Percentiles rank a stretch among this genome's conserved stretches.
Conservation (phyloP, 2,329 filamentous ascomycete genomes). For the Claviceps maximensis region DNA sequence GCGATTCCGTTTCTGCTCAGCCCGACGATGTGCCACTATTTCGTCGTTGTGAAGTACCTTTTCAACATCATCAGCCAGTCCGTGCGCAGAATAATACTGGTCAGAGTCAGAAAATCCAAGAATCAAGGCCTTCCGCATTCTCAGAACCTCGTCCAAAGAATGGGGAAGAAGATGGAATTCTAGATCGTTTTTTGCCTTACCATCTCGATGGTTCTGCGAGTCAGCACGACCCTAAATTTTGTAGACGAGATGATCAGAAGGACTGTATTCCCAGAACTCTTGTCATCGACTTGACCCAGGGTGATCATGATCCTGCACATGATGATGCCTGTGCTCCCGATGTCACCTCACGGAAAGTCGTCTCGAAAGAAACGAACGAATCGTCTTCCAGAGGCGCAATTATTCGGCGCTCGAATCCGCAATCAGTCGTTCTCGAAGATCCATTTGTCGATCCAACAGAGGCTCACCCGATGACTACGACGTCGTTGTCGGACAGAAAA, state of each 20-base stretch:
- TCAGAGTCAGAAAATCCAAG: background rate
- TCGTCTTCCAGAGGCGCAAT: background rate
- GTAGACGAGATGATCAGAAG: background rate
- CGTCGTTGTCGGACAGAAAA: background rate
- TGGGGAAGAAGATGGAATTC: too few species aligned
- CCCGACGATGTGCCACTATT: background rate
- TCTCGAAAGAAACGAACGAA: background rate
- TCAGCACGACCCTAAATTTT: background rate
- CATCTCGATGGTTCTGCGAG: background rate
- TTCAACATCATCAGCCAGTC: too few species aligned
- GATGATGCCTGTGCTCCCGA: background rate
- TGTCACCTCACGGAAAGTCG: background rate
- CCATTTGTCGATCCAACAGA: background rate
- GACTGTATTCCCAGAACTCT: background rate
- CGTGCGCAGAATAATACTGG: background rate
- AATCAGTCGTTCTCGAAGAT: background rate
- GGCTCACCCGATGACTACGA: background rate
- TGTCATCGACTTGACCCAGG: constrained; percentile 1
- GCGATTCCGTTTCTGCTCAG: background rate
- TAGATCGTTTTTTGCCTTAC: background rate
- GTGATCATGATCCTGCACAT: background rate
- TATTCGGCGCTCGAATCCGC: background rate
- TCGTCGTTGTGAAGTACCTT: background rate
- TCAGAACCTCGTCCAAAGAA: background rate
- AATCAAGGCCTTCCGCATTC: background rate